A percentile compares a stretch with the other conserved stretches of the same genome.
phyloP scores from a whole-genome alignment of 2,329 filamentous ascomycete genomes.

The Blastomyces gilchristii region DNA sequence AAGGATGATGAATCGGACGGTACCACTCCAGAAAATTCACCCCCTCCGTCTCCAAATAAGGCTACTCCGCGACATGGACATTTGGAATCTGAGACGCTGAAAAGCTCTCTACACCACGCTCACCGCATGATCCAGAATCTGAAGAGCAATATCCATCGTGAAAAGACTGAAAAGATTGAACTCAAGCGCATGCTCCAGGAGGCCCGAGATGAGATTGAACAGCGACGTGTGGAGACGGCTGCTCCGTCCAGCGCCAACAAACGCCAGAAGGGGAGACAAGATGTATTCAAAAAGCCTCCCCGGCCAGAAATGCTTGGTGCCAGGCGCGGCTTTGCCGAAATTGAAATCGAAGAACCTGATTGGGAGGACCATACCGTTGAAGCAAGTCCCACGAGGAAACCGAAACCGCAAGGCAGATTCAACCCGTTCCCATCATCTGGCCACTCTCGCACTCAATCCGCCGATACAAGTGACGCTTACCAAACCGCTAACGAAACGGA shows the following conservation, averaged over 20 bases:
- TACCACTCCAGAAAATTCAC: slow-evolving; percentile 77
- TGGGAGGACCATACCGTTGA: slow-evolving; percentile 75
- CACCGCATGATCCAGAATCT: slow-evolving; percentile 95
- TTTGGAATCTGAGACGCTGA: slow-evolving; percentile 91
- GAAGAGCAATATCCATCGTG: slow-evolving; percentile 86
- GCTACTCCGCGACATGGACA: slow-evolving; percentile 80
- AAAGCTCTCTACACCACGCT: slow-evolving; percentile 86
- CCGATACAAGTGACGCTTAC: slow-evolving; percentile 57
- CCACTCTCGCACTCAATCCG: slow-evolving; percentile 15
- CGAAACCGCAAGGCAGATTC: slow-evolving; percentile 25
- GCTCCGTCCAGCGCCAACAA: slow-evolving; percentile 37
- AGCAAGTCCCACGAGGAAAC: slow-evolving; percentile 45
- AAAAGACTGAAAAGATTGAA: slow-evolving; percentile 98
- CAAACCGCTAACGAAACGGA: slow-evolving; percentile 70
- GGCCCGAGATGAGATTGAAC: slow-evolving; percentile 80
- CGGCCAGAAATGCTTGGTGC: slow-evolving; percentile 65
- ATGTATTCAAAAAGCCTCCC: slow-evolving; percentile 67
- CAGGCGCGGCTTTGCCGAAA: slow-evolving; percentile 64
- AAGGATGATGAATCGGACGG: slow-evolving; percentile 57
- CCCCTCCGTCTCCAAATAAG: slow-evolving; percentile 82
- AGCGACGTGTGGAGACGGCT: slow-evolving; percentile 44
- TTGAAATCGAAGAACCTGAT: slow-evolving; percentile 67
- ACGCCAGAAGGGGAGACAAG: slow-evolving; percentile 51
- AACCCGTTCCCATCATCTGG: background rate
- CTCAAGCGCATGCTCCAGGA: slow-evolving; percentile 92